Conservation (phyloP, 2,329 filamentous ascomycete genomes). For the Coniochaeta sp. region DNA sequence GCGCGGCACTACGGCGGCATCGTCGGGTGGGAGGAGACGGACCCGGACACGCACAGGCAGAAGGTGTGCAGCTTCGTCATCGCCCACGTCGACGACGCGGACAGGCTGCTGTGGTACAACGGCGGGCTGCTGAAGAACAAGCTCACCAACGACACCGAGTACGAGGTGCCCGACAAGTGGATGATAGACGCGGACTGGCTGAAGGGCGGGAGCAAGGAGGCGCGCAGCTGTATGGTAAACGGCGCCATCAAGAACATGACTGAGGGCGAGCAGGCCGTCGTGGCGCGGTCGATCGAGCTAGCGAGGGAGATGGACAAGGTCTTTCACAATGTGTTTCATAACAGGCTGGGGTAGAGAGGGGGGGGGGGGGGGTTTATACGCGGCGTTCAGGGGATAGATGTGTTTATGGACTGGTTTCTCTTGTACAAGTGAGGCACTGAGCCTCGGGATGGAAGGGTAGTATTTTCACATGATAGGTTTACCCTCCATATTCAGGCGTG, state of each 20-base stretch:
- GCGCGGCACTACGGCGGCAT: constrained; percentile 33
- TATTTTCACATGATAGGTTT: too few species aligned
- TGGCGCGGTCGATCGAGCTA: constrained; percentile 10
- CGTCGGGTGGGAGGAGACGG: constrained; percentile 22
- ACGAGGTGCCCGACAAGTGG: constrained; percentile 28
- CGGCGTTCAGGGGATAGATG: too few species aligned
- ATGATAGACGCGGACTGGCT: constrained; percentile 31
- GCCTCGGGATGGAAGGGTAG: too few species aligned
- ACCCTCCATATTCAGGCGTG: too few species aligned
- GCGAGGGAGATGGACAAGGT: constrained; percentile 12
- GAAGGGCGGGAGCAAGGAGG: constrained; percentile 22
- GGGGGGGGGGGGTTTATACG: not conserved
- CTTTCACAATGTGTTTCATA: constrained; percentile 2
- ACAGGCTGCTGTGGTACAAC: constrained; percentile 33
- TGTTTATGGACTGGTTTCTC: too few species aligned
- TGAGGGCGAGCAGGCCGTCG: constrained; percentile 1
- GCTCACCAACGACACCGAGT: constrained; percentile 19
- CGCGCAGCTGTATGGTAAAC: constrained; percentile 29
- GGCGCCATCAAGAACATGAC: not conserved
- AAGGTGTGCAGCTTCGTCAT: constrained; percentile 33
- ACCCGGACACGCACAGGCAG: not conserved
- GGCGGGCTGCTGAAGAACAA: constrained; percentile 34
- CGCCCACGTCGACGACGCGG: constrained; percentile 30
- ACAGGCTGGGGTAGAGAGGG: not conserved
- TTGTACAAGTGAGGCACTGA: too few species aligned